phyloP scores from a whole-genome alignment of 495 filamentous ascomycete genomes.

The Aspergillus cavernicola region DNA sequence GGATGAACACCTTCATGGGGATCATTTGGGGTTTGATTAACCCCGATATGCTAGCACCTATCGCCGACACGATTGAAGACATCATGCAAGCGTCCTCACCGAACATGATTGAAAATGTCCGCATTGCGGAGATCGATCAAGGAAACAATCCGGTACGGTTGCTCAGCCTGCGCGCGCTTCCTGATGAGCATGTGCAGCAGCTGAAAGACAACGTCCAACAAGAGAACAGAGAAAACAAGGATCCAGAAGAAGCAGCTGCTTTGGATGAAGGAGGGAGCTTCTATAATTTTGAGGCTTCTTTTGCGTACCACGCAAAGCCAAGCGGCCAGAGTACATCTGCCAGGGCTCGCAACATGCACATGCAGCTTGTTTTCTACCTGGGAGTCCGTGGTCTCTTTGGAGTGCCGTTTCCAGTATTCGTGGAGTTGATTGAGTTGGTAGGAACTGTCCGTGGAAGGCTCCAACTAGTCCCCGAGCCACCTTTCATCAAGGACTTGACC shows the following conservation, averaged over 20 bases:
- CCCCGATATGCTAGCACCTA: constrained; percentile 82
- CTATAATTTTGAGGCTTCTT: constrained; percentile 90
- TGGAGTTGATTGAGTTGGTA: constrained; percentile 80
- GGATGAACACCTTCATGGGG: constrained; percentile 84
- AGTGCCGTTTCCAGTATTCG: constrained; percentile 83
- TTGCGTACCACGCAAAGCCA: constrained; percentile 88
- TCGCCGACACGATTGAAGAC: constrained; percentile 76
- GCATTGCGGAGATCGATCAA: constrained; percentile 94
- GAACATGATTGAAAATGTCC: constrained; percentile 84
- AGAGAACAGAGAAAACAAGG: constrained; percentile 73
- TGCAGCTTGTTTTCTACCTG: constrained; percentile 91
- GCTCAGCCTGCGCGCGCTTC: constrained; percentile 82
- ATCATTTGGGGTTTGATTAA: constrained; percentile 87
- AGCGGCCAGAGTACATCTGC: constrained; percentile 62
- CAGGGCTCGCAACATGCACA: constrained; percentile 92
- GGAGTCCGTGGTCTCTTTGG: constrained; percentile 73
- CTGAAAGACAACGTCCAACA: constrained; percentile 75
- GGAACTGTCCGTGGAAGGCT: constrained; percentile 80
- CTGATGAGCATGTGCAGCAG: constrained; percentile 73
- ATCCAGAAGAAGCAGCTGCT: constrained; percentile 82
- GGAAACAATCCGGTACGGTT: constrained; percentile 87
- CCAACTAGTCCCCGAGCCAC: constrained; percentile 81
- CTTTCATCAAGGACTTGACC: constrained; percentile 86
- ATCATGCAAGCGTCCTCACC: constrained; percentile 96
- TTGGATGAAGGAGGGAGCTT: constrained; percentile 89